phyloP scores from a whole-genome alignment of 169 alveolate genomes.

The Eimeria maxima region DNA sequence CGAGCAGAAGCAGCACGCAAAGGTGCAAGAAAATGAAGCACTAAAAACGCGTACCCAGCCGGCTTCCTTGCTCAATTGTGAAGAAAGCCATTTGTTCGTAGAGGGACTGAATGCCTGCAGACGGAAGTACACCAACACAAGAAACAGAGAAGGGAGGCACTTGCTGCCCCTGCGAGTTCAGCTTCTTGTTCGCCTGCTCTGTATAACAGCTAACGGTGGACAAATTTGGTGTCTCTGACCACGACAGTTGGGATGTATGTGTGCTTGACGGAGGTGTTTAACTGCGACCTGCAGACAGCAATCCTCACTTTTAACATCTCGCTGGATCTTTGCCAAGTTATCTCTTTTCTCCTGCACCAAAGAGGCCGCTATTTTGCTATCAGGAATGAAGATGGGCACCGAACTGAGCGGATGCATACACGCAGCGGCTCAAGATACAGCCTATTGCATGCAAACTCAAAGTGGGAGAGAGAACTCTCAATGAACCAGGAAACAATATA shows the following conservation, averaged over 20 bases:
- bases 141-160: not conserved
- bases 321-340: conserved; percentile 65
- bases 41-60: conserved; percentile 22
- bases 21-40: not conserved
- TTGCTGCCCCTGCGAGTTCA: not conserved
- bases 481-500: not conserved
- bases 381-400: conserved; percentile 70
- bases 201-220: not conserved
- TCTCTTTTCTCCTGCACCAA: conserved; percentile 54
- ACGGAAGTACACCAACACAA: not conserved
- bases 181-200: not conserved
- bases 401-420: conserved; percentile 1
- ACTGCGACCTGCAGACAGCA: not conserved
- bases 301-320: conserved; percentile 42
- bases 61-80: conserved; percentile 29
- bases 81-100: conserved; percentile 67
- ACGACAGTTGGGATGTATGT: not conserved
- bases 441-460: too few relatives aligned
- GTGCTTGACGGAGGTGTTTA: too few relatives aligned
- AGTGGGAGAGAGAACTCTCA: too few relatives aligned
- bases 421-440: not conserved
- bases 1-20: too few relatives aligned
- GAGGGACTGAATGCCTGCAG: conserved; percentile 69
- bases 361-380: conserved; percentile 36
- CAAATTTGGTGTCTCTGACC: not conserved